Base-by-base conservation (phyloP, 148 eudicot species). In the Rheum nobile region DNA sequence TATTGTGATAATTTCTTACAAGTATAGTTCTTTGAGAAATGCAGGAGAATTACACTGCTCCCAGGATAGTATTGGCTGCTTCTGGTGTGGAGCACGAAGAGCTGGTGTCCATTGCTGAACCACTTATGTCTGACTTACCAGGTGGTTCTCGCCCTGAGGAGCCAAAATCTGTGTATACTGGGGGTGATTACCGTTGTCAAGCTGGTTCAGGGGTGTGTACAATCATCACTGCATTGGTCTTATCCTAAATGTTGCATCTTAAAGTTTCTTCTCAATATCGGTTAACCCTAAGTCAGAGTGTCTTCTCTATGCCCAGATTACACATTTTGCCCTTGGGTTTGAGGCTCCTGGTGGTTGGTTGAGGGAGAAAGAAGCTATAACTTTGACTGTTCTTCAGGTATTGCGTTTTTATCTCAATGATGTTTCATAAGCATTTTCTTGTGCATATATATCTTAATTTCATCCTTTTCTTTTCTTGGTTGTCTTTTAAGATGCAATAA, bases 291-390 rank as follows among this genome's bases (percentile, higher is more conserved):
- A 68, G 24, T 71, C 2, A 67, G 19, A 13, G 50, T 43, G 31
- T 39, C 10, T 34, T 68, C 71, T 67, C 28, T 34, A 71, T 79
- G 47, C 57, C 74, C 86, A 91, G 97, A 67, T 31, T 42, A 84
- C 93, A 76, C 92, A 89, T 84, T 89, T 93, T 77, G 98, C 98
- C 42, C 90, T 93, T 82, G 98, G 90, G 68, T 93, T 93, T 82
- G 95, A 89, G 79, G 82, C 87, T 82, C 92, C 97, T 73, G 97
- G 97, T 79, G 98, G 97, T 31, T 91, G 98, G 97, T 13, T 72
- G 41, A 80, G 89, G 59, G 90, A 83, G 71, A 91, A 89, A 77
- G 95, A 93, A 50, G 88, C 98, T 43, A 84, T 93, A 84, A 77
- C 72, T 74, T 38, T 89, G 48, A 91, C 91, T 57, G 98, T 93